Percentiles rank a stretch among this genome's conserved stretches.
These are phyloP conservation scores for Psilocybe azurescens DNA, from an alignment of 768 basidiomycete species.

Conservation along the genomic window DNA sequence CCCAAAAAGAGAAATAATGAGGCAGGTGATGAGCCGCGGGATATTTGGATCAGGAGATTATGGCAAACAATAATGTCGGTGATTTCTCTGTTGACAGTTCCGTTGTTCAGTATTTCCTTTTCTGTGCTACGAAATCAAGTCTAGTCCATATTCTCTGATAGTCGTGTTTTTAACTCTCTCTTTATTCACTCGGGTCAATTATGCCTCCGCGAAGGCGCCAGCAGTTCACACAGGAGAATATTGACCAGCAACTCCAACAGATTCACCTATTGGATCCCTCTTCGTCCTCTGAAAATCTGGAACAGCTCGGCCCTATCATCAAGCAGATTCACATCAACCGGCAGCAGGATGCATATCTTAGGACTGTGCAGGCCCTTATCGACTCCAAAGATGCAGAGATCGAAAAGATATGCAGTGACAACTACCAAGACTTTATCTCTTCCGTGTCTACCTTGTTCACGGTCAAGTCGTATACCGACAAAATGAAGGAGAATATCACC, in stretches of 20 bases:
- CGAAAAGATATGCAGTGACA: conserved; percentile 93
- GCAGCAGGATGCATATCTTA: conserved; percentile 89
- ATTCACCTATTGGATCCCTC: conserved; percentile 89
- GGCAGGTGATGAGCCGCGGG: conserved; percentile 14
- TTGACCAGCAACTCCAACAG: conserved; percentile 91
- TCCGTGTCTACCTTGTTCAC: conserved; percentile 96
- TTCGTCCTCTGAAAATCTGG: conserved; percentile 91
- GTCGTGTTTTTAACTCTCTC: conserved; percentile 10
- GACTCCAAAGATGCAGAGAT: conserved; percentile 96
- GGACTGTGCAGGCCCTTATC: conserved; percentile 85
- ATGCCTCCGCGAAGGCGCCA: conserved; percentile 83
- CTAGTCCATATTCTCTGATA: conserved; percentile 9
- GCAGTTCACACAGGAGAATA: conserved; percentile 80
- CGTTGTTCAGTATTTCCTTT: conserved; percentile 25
- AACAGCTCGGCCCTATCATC: conserved; percentile 94
- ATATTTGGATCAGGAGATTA: conserved; percentile 41
- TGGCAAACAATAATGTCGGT: conserved; percentile 44
- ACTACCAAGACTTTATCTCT: conserved; percentile 97
- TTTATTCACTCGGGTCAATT: conserved; percentile 31
- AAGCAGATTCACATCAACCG: conserved; percentile 89
- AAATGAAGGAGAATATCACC: conserved; percentile 90
- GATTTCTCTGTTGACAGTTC: conserved; percentile 23
- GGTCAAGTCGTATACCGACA: conserved; percentile 95
- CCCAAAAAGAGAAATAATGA: conserved; percentile 15
- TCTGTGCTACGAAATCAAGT: conserved; percentile 16